These are phyloP conservation scores for Mycena floridula DNA, from an alignment of 768 basidiomycete genomes.

Conservation along the genomic window DNA sequence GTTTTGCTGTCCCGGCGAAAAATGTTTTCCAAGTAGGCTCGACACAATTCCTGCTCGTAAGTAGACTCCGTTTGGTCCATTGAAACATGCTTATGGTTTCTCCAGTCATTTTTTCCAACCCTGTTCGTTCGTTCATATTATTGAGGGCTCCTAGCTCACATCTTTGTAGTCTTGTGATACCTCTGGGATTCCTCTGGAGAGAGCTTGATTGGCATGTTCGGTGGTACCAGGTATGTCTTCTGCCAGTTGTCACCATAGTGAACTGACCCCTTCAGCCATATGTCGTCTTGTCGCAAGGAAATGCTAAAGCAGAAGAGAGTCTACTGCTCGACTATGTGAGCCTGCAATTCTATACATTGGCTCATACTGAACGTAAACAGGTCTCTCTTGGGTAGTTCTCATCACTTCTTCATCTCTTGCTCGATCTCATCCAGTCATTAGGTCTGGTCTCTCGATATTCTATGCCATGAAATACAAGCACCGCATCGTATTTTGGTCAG, in stretches of 20 bases:
- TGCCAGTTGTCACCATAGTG: no score
- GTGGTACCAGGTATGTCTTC: slow-evolving; percentile 48
- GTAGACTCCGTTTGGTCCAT: slow-evolving; percentile 17
- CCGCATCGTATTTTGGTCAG: slow-evolving; percentile 46
- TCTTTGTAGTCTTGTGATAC: slow-evolving; percentile 34
- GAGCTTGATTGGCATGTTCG: slow-evolving; percentile 48
- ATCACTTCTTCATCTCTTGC: background rate
- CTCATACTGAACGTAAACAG: slow-evolving; percentile 19
- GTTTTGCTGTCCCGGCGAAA: slow-evolving; percentile 43
- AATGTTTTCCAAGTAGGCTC: slow-evolving; percentile 48
- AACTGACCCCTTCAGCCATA: slow-evolving; percentile 42
- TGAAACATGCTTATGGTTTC: slow-evolving; percentile 1
- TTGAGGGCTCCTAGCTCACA: background rate
- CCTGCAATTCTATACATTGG: slow-evolving; percentile 1
- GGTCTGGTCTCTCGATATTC: slow-evolving; percentile 37
- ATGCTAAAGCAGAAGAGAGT: slow-evolving; percentile 48
- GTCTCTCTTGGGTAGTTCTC: slow-evolving; percentile 34
- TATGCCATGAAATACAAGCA: slow-evolving; percentile 46
- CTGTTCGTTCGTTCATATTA: slow-evolving; percentile 21
- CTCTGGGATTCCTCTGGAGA: slow-evolving; percentile 43
- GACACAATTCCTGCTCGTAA: slow-evolving; percentile 35
- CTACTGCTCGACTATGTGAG: slow-evolving; percentile 64
- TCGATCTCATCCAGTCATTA: slow-evolving; percentile 14
- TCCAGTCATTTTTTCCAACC: slow-evolving; percentile 55
- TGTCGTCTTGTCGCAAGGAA: slow-evolving; percentile 46